These are phyloP conservation scores for Coemansia umbellata DNA, from an alignment of 192 early-diverging fungal genomes.

Conservation along the genomic window DNA sequence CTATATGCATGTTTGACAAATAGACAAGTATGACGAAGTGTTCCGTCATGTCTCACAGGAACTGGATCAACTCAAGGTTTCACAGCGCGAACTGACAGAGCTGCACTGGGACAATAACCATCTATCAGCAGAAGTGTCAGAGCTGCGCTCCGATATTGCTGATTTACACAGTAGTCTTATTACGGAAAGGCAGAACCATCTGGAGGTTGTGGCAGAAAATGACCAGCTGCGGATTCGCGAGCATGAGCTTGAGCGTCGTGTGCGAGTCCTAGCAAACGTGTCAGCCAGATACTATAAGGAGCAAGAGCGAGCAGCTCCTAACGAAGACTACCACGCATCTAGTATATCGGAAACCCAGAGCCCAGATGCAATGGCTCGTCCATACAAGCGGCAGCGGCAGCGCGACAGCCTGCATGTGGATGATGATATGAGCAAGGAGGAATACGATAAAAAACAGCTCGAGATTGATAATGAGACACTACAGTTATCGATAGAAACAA, in stretches of 20 bases:
- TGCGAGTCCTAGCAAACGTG: conserved; percentile 31
- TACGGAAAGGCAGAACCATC: conserved; percentile 40
- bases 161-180: conserved; percentile 29
- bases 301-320: conserved; percentile 12
- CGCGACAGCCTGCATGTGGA: neutral
- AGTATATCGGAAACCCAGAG: conserved; percentile 7
- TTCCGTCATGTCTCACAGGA: conserved; percentile 36
- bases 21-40: conserved; percentile 51
- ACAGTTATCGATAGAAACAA: conserved; percentile 44
- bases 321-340: neutral
- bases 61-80: conserved; percentile 38
- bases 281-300: conserved; percentile 33
- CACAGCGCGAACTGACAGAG: conserved; percentile 39
- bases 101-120: conserved; percentile 45
- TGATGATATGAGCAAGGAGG: conserved; percentile 8
- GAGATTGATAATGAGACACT: conserved; percentile 48
- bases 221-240: conserved; percentile 44
- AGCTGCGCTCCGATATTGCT: conserved; percentile 34
- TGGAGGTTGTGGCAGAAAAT: conserved; percentile 46
- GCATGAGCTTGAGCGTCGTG: conserved; percentile 43
- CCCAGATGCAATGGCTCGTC: conserved; percentile 15
- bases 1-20: neutral
- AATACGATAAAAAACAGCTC: conserved; percentile 35
- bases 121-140: conserved; percentile 23
- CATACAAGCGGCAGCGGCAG: conserved; percentile 33